Percentiles rank a stretch among this genome's conserved stretches.
These are phyloP conservation scores for Solanum hybrid DNA, from an alignment of 305 asterid species.

Conservation along the genomic window DNA sequence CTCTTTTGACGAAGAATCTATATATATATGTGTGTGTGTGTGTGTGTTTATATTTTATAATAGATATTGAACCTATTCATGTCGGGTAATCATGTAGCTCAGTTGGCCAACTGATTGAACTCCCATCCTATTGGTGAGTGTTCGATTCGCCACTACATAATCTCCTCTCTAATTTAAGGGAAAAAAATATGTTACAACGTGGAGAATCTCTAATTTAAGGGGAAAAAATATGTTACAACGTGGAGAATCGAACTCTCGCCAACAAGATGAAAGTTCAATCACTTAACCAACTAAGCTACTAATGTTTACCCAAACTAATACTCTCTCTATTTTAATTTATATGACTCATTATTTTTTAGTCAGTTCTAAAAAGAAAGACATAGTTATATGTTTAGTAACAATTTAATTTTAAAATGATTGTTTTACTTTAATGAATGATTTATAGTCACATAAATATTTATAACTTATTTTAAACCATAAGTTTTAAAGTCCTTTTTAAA, in stretches of 20 bases:
- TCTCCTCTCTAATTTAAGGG: background rate
- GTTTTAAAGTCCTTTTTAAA: background rate
- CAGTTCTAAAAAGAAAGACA: background rate
- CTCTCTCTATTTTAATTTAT: background rate
- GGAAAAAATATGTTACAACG: too few relatives aligned
- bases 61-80: too few relatives aligned
- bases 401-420: too few relatives aligned
- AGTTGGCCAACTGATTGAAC: background rate
- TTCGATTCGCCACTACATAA: background rate
- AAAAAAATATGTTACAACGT: too few relatives aligned
- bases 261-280: background rate
- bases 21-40: too few relatives aligned
- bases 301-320: background rate
- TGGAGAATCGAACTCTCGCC: background rate
- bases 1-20: background rate
- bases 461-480: background rate
- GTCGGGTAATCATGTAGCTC: background rate
- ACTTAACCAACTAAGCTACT: background rate
- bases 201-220: too few relatives aligned
- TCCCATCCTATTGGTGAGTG: background rate
- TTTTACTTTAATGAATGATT: background rate
- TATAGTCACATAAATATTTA: background rate
- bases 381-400: too few relatives aligned
- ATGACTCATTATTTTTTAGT: background rate
- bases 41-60: too few relatives aligned